Conservation (phyloP, 78 protist genomes). For the Mantamonas sphyraenae region DNA sequence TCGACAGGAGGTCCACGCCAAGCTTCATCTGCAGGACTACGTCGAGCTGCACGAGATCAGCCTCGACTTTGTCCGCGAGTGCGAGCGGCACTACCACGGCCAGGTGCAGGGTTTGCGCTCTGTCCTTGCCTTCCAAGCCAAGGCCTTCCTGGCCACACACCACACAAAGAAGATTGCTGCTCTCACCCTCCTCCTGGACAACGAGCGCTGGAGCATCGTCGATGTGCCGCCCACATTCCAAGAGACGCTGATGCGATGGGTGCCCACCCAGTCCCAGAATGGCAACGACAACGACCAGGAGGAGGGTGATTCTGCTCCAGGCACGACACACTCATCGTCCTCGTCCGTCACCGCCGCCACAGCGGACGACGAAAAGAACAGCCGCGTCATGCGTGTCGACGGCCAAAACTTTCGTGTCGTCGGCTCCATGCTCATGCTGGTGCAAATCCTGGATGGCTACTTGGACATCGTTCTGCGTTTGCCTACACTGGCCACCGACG, state of each 20-base stretch:
- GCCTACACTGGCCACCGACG: background rate
- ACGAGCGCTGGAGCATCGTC: constrained; percentile 15
- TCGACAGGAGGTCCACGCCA: background rate
- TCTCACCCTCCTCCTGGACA: background rate
- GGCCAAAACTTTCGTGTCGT: background rate
- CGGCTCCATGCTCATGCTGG: constrained; percentile 6
- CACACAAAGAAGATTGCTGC: background rate
- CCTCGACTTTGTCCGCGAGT: background rate
- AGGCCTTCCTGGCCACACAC: background rate
- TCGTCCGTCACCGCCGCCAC: no score
- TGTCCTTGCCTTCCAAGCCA: constrained; percentile 1
- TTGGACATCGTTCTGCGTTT: background rate
- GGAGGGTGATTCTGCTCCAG: no score
- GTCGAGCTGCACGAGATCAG: background rate
- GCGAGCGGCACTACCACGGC: background rate
- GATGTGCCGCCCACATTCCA: constrained; percentile 18
- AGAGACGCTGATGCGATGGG: no score
- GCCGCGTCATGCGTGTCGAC: background rate
- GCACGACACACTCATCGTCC: no score
- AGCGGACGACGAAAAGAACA: background rate
- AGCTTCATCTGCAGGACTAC: background rate
- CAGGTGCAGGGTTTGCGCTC: background rate
- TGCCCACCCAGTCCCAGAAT: background rate
- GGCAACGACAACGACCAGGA: background rate
- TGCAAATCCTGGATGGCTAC: background rate